Base-by-base conservation (phyloP, 371 early-diverging fungal species). In the Dinochytrium kinnereticum region DNA sequence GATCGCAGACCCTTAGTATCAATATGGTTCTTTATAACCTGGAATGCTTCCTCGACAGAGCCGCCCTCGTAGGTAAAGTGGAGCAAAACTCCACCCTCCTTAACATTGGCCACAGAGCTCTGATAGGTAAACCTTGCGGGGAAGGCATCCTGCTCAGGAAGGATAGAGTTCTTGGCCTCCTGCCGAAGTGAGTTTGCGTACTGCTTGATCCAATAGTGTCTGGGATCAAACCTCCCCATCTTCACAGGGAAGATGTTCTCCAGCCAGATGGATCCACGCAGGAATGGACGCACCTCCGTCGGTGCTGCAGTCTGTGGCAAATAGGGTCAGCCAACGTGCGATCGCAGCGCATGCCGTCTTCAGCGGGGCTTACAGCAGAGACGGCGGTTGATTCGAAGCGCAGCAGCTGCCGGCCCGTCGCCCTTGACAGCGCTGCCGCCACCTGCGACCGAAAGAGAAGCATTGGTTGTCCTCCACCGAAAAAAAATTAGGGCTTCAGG, bases 11-110 rank as follows among this genome's bases (percentile, higher is more conserved):
- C 69, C 38, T 66, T 50, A 21, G 64, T 37, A 13, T 71, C 64
- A 2, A 80, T 38, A 55, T 72, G 78, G 28, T 71, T 59, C 24
- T 59, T 31, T 30, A 82, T 76, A 21, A 67, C 69, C 19, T 74
- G 70, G 33, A 71, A 69, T 1, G 77, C 80, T 57, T 78, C 79
- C 44, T 79, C 74, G 37, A 75, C 68, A 38, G 77, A 51, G 7
- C 57, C 80, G 3, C 81, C 81, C 44, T 81, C 76, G 74, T 81
- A 82, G 39, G 68, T 73, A 55, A 83, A 86, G 28, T 83, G 76
- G 19, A 86, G 69, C 21, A 80, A 76, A 39, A 84, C 59, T n/a
- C 87, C 87, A 26, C 87, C 87, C 69, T 86, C 87, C 73, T 86
- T 86, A 59, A 79, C 67, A 55, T 77, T 81, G 26, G 83, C 78